phyloP scores from a whole-genome alignment of 805 yeast species.

The Saturnispora zaruensis region DNA sequence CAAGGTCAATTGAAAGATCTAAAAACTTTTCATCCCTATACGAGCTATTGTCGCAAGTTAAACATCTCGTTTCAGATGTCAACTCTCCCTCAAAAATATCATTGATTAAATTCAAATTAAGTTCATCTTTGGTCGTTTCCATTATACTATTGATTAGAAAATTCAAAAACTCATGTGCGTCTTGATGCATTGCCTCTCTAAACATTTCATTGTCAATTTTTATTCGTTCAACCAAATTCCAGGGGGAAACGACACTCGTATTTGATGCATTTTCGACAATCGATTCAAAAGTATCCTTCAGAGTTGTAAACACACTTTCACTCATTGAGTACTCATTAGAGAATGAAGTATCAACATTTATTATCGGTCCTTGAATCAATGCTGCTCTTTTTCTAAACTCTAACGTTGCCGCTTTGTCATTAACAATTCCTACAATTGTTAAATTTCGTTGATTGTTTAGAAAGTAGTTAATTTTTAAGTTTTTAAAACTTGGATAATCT shows the following conservation, averaged over 20 bases:
- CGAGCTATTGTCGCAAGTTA: conserved; percentile 78
- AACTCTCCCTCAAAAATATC: conserved; percentile 75
- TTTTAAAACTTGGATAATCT: background rate
- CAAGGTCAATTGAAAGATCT: conserved; percentile 80
- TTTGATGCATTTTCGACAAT: conserved; percentile 62
- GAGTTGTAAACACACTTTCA: conserved; percentile 46
- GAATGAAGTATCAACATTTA: conserved; percentile 68
- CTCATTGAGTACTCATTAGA: conserved; percentile 40
- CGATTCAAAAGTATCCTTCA: conserved; percentile 80
- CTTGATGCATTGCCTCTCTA: conserved; percentile 92
- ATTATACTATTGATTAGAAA: conserved; percentile 52
- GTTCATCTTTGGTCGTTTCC: background rate
- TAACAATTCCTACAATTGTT: conserved; percentile 38
- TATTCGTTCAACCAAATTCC: conserved; percentile 59
- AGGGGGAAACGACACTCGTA: conserved; percentile 82
- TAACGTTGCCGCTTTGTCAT: conserved; percentile 35
- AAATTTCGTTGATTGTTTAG: conserved; percentile 36
- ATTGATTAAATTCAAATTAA: conserved; percentile 23
- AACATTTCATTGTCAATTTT: conserved; percentile 80
- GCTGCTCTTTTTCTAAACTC: conserved; percentile 79
- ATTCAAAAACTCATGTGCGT: conserved; percentile 94
- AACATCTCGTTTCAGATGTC: conserved; percentile 82
- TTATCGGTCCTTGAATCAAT: conserved; percentile 67
- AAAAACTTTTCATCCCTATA: conserved; percentile 78
- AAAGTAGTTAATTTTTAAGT: conserved; percentile 6